Evolutionary conservation across 306 rosid genomes (phyloP).

Genomic region (Notholithocarpus densiflorus): DNA sequence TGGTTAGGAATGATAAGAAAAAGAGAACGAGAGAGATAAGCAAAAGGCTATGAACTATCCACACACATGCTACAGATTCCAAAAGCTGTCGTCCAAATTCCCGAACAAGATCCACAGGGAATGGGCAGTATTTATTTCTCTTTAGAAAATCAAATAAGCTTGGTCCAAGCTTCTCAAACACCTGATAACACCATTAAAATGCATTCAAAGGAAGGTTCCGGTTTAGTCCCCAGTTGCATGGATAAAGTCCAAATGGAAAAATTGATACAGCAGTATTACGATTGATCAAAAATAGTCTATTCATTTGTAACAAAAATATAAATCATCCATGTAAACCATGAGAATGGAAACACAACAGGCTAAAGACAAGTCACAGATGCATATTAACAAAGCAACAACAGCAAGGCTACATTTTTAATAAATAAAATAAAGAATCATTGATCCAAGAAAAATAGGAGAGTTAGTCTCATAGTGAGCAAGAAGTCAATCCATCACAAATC

Average conservation of each 20-base stretch:
- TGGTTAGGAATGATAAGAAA: constrained; percentile 26
- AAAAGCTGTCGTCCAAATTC: constrained; percentile 99
- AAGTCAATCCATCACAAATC: constrained; percentile 2
- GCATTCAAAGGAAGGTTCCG: constrained; percentile 64
- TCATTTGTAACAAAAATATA: constrained; percentile 14
- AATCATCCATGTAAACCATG: constrained; percentile 12
- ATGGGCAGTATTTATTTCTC: constrained; percentile 97
- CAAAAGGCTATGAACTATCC: constrained; percentile 64
- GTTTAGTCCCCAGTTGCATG: constrained; percentile 61
- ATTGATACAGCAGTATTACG: constrained; percentile 24
- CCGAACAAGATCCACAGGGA: constrained; percentile 99
- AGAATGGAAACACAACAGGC: constrained; percentile 6
- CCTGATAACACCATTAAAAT: constrained; percentile 94
- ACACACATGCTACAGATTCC: constrained; percentile 99
- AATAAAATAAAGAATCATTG: background rate
- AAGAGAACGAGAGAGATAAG: constrained; percentile 42
- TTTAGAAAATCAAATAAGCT: constrained; percentile 99
- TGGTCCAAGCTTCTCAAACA: constrained; percentile 99
- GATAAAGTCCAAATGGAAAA: constrained; percentile 46
- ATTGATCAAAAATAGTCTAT: constrained; percentile 21
- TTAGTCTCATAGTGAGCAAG: background rate
- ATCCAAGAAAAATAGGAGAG: background rate
- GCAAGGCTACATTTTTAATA: background rate
- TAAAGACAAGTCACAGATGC: constrained; percentile 8
- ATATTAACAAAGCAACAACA: background rate